Evolutionary conservation across 805 yeast species (phyloP).

Genomic region (Debaryomyces castellii): DNA sequence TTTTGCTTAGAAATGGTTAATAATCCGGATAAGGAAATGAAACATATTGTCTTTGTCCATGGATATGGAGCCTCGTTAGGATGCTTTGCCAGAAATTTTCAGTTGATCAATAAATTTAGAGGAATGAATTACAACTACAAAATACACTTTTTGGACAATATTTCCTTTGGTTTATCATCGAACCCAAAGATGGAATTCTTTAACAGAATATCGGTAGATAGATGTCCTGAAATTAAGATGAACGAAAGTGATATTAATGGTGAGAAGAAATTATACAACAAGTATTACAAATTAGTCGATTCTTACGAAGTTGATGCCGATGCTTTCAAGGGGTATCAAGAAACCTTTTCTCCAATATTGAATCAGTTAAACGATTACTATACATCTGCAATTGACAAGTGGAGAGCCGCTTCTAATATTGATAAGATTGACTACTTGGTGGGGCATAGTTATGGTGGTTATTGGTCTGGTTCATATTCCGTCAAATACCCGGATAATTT

Average conservation of each 20-base stretch:
- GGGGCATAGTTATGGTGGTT: conserved; percentile 83
- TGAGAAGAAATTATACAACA: conserved; percentile 30
- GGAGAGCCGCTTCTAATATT: conserved; percentile 55
- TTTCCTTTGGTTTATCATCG: conserved; percentile 53
- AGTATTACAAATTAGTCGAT: conserved; percentile 41
- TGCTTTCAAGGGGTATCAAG: conserved; percentile 29
- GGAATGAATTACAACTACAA: conserved; percentile 37
- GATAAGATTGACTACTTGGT: conserved; percentile 57
- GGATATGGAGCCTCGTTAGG: conserved; percentile 60
- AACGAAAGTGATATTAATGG: conserved; percentile 26
- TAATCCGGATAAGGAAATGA: conserved; percentile 20
- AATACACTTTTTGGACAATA: conserved; percentile 49
- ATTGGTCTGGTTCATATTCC: conserved; percentile 64
- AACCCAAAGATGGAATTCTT: conserved; percentile 35
- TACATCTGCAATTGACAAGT: conserved; percentile 57
- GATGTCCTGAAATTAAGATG: conserved; percentile 22
- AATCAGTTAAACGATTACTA: conserved; percentile 55
- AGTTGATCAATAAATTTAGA: conserved; percentile 31
- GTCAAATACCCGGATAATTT: conserved; percentile 56
- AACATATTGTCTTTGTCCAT: conserved; percentile 51
- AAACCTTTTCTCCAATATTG: conserved; percentile 38
- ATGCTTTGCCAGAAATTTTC: conserved; percentile 55
- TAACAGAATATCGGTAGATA: conserved; percentile 16
- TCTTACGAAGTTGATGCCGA: conserved; percentile 26
- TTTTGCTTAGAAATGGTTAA: conserved; percentile 30